Base-by-base conservation (phyloP, 2,329 filamentous ascomycete species). In the Verruconis gallopava region DNA sequence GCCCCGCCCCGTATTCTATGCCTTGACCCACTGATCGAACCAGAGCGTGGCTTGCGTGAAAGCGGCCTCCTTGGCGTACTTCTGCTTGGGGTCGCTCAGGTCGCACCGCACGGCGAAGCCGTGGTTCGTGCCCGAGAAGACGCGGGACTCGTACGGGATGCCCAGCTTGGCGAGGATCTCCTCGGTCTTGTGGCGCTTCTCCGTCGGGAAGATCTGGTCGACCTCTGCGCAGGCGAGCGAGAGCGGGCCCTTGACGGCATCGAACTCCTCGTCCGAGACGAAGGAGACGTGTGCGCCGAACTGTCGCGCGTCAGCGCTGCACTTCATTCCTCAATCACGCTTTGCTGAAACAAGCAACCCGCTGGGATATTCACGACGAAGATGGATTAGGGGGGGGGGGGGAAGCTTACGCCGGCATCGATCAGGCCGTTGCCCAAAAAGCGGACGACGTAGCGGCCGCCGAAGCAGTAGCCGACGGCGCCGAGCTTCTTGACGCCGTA, bases 391-490 rank as follows among this genome's bases (percentile, higher is more conserved):
- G n/a, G n/a, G n/a, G n/a, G n/a, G n/a, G n/a, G n/a, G n/a, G n/a
- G n/a, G 25, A 9, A 9, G n/a, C 25, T 9, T 30, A 30, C 25
- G n/a, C 79, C 81, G 42, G 71, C 79, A 38, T 79, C 64, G 49
- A 85, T 48, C 36, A 47, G 65, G 46, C 73, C 76, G 43, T 63
- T 46, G 18, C 63, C 62, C 3, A 72, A 69, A 62, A 77, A 77
- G 21, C 81, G 75, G 39, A 71, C 67, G 22, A 84, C 74, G 57
- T 82, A 86, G 73, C 82, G 83, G 43, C 71, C 81, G 28, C 82
- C 81, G 50, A 85, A 83, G 61, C 82, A 86, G 61, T 85, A 85
- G 0, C 81, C 81, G 1, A 77, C 72, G 12, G 67, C 72, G 2
- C 73, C 81, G 25, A 86, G 61, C 48, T 70, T 73, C 55, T 71